Evolutionary conservation across 176 grass and related monocot species (phyloP).

Genomic region (Phoenix roebelenii): DNA sequence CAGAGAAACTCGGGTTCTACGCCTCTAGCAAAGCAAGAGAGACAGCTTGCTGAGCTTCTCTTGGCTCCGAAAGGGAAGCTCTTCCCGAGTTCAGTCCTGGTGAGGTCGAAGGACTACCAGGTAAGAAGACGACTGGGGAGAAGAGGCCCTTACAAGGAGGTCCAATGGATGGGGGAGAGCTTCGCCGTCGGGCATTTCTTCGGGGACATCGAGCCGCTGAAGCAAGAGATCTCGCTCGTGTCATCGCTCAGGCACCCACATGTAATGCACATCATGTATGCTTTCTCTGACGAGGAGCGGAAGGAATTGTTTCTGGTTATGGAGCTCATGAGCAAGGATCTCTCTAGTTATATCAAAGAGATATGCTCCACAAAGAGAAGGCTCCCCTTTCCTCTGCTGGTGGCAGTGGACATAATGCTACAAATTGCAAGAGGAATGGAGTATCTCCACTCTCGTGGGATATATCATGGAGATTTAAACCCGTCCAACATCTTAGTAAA

Average conservation of each 20-base stretch:
- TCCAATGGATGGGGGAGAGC: conserved; percentile 22
- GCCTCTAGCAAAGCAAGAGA: conserved; percentile 10
- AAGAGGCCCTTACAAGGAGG: conserved; percentile 13
- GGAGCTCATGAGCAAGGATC: conserved; percentile 24
- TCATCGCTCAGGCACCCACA: conserved; percentile 11
- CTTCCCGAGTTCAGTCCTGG: conserved; percentile 1
- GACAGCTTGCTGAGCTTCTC: conserved; percentile 9
- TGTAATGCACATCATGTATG: conserved; percentile 14
- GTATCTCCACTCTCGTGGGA: conserved; percentile 15
- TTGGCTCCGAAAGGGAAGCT: conserved; percentile 8
- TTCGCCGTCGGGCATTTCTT: conserved; percentile 7
- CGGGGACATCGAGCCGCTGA: not conserved
- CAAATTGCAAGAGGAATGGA: conserved; percentile 27
- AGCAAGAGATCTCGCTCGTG: not conserved
- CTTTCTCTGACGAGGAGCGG: conserved; percentile 15
- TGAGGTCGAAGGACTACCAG: conserved; percentile 17
- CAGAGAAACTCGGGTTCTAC: not conserved
- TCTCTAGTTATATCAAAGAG: conserved; percentile 16
- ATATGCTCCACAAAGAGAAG: conserved; percentile 9
- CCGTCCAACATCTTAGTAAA: conserved; percentile 18
- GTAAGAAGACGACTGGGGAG: conserved; percentile 12
- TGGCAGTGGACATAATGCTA: conserved; percentile 22
- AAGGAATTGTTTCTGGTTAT: conserved; percentile 17
- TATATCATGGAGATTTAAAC: conserved; percentile 15
- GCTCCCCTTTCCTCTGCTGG: conserved; percentile 1